Evolutionary conservation across 2,329 filamentous ascomycete species (phyloP).

Genomic region (Pyricularia sp.): DNA sequence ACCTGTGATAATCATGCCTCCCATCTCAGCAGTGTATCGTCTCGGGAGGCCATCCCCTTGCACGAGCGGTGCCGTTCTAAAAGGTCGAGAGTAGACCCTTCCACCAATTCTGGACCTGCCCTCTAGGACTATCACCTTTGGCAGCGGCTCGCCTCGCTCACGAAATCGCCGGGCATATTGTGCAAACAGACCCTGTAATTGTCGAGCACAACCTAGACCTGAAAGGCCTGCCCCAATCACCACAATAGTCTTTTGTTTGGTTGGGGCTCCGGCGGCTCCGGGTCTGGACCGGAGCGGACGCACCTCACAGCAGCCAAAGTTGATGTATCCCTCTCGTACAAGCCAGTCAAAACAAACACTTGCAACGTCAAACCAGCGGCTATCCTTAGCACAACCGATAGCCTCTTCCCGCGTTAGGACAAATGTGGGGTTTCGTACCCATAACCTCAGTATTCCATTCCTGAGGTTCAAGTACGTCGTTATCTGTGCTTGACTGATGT

Average conservation of each 20-base stretch:
- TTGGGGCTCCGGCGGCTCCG: slow-evolving; percentile 5
- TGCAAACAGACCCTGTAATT: slow-evolving; percentile 75
- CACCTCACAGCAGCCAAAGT: slow-evolving; percentile 85
- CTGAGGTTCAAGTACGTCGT: slow-evolving; percentile 94
- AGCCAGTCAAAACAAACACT: slow-evolving; percentile 91
- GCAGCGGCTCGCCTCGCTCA: slow-evolving; percentile 56
- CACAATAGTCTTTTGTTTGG: slow-evolving; percentile 62
- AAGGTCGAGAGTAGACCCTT: slow-evolving; percentile 76
- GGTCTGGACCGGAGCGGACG: slow-evolving; percentile 28
- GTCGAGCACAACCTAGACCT: slow-evolving; percentile 82
- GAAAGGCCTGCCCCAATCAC: slow-evolving; percentile 93
- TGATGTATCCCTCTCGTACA: slow-evolving; percentile 84
- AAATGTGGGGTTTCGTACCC: slow-evolving; percentile 78
- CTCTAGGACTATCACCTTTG: slow-evolving; percentile 73
- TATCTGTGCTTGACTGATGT: slow-evolving; percentile 81
- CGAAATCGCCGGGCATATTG: slow-evolving; percentile 66
- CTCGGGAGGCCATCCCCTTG: slow-evolving; percentile 17
- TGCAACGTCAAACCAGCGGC: slow-evolving; percentile 81
- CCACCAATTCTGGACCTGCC: slow-evolving; percentile 82
- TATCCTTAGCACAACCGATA: slow-evolving; percentile 79
- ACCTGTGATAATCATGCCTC: slow-evolving; percentile 95
- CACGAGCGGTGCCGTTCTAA: slow-evolving; percentile 23
- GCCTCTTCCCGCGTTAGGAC: slow-evolving; percentile 78
- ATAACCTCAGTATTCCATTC: slow-evolving; percentile 85
- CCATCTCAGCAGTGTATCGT: slow-evolving; percentile 84